Evolutionary conservation across 257 asterid species (phyloP), one percentile per base, ranked within the genome.

Genomic region (Petrea volubilis): DNA sequence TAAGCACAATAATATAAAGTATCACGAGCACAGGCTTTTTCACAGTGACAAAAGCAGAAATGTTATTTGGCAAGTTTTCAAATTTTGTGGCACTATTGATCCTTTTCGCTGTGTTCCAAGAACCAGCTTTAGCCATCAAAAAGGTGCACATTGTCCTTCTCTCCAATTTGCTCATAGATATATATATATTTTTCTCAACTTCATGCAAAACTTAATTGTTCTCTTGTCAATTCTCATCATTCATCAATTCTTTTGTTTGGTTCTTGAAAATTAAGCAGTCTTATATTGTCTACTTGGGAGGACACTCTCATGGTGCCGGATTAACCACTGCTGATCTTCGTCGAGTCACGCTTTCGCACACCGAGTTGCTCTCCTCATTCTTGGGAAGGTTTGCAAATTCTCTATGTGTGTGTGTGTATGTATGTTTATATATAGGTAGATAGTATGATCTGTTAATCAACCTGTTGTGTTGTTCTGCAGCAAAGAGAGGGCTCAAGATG

Each of bases 241-340:
- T 43, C 38, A 24, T 23, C 25, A 56, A 38, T 7, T 72, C 31
- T 52, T 52, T 27, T 38, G 5, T 27, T 13, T 60, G 3, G 24
- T 36, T 29, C 20, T 21, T 33, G 18, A 7, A 20, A 14, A 67
- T 27, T 8, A 41, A 18, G 36, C 80, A 93, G 96, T 69, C 93
- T 0, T 90, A 86, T 46, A 55, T 93, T 11, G 97, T 91, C 12
- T 87, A 91, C 77, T 58, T 93, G 91, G 98, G 97, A 79, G 91
- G 64, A 23, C 98, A 93, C 65, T 78, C 91, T 12, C 93, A 87
- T 76, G 96, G 97, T 4, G 63, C 74, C 2, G 77, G 74, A 7
- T 74, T 72, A 23, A 81, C 90, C 1, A 14, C 65, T 0, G 81
- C 71, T 27, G 88, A 84, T 82, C 80, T 87, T 41, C 47, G 64